Evolutionary conservation across 2,329 filamentous ascomycete genomes (phyloP).

Genomic region (Paraphoma sp.): DNA sequence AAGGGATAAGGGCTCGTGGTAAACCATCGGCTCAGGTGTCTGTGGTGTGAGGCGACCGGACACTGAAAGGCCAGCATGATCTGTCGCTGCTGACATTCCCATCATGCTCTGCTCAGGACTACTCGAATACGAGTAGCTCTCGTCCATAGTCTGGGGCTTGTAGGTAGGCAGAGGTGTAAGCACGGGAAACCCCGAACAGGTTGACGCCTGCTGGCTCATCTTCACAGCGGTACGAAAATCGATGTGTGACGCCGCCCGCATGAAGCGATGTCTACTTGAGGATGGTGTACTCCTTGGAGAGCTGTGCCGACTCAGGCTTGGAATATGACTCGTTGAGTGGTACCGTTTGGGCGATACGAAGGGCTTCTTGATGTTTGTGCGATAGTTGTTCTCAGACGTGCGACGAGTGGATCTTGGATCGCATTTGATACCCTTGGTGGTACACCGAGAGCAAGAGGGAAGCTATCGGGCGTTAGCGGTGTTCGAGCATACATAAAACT

Average conservation of each 20-base stretch:
- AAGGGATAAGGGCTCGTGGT: conserved; percentile 29
- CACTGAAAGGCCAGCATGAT: conserved; percentile 22
- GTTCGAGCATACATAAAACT: no score
- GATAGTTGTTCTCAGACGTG: conserved; percentile 43
- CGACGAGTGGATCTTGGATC: conserved; percentile 46
- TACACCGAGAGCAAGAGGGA: conserved; percentile 46
- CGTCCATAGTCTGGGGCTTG: conserved; percentile 28
- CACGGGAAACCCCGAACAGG: conserved; percentile 30
- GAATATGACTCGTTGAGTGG: conserved; percentile 27
- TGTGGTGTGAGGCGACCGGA: conserved; percentile 37
- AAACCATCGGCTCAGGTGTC: conserved; percentile 37
- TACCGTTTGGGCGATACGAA: conserved; percentile 34
- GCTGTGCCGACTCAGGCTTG: conserved; percentile 19
- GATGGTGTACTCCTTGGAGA: conserved; percentile 33
- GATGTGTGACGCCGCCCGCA: conserved; percentile 35
- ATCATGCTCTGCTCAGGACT: conserved; percentile 31
- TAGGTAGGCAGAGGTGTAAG: conserved; percentile 38
- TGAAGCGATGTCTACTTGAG: conserved; percentile 22
- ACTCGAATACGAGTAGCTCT: conserved; percentile 30
- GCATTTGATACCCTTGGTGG: conserved; percentile 44
- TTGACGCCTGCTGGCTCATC: conserved; percentile 27
- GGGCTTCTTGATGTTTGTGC: conserved; percentile 32
- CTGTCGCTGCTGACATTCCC: conserved; percentile 21
- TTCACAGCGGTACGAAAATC: conserved; percentile 37
- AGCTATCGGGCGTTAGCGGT: conserved; percentile 19